Conservation (phyloP, 768 basidiomycete genomes). For the Amanita muscaria region DNA sequence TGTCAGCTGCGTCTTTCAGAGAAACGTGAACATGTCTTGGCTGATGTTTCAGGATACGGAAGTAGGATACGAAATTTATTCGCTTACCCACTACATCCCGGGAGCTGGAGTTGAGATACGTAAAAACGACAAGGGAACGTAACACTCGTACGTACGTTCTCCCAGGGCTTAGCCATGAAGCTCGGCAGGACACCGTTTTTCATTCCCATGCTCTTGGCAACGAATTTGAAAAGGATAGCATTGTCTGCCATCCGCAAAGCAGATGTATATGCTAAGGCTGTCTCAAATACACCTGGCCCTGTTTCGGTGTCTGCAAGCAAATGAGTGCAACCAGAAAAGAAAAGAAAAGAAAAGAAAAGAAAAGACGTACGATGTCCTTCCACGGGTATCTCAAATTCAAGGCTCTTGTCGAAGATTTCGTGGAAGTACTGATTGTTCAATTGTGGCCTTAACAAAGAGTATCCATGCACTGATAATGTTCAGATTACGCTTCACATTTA, state of each 20-base stretch:
- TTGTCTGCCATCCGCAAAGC: conserved; percentile 84
- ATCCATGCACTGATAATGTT: conserved; percentile 77
- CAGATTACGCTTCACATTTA: not conserved
- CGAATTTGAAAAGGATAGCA: conserved; percentile 85
- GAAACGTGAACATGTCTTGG: conserved; percentile 90
- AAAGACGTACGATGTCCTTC: conserved; percentile 73
- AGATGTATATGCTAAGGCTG: conserved; percentile 77
- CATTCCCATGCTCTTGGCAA: conserved; percentile 90
- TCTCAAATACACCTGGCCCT: conserved; percentile 82
- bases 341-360: too few relatives aligned
- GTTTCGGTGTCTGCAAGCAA: conserved; percentile 78
- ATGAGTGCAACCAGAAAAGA: too few relatives aligned
- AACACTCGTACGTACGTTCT: conserved; percentile 48
- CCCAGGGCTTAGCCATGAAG: conserved; percentile 99
- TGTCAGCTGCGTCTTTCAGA: conserved; percentile 55
- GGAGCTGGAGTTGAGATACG: conserved; percentile 45
- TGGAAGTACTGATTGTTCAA: conserved; percentile 86
- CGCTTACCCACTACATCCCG: conserved; percentile 84
- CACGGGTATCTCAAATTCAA: conserved; percentile 66
- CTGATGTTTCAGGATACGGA: not conserved
- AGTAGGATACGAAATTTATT: not conserved
- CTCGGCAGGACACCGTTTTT: conserved; percentile 83
- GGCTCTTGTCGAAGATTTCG: conserved; percentile 72
- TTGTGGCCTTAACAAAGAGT: conserved; percentile 86
- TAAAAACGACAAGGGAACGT: not conserved